phyloP scores from a whole-genome alignment of 192 early-diverging fungal genomes.

The Rhizophagus clarus region DNA sequence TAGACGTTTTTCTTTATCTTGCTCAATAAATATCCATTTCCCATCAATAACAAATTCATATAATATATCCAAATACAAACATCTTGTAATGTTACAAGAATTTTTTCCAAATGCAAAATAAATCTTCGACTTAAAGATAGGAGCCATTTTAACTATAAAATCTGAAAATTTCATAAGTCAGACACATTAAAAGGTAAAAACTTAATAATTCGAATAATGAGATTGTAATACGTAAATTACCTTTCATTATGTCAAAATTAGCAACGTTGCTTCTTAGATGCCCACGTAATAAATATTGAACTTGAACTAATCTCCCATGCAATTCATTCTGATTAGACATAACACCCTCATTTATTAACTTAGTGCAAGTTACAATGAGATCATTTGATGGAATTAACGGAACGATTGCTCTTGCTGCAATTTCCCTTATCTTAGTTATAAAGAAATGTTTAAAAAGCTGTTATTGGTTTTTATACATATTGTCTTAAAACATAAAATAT shows the following conservation, averaged over 20 bases:
- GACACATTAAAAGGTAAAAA: not conserved
- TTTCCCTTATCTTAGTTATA: conserved; percentile 77
- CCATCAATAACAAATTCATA: conserved; percentile 18
- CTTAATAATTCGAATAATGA: not conserved
- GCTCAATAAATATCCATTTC: conserved; percentile 1
- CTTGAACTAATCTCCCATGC: conserved; percentile 77
- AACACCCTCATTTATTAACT: conserved; percentile 49
- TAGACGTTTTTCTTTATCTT: not conserved
- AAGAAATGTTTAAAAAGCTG: not conserved
- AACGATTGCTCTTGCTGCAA: conserved; percentile 80
- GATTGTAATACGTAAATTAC: not conserved
- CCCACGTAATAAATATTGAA: conserved; percentile 68
- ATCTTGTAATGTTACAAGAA: conserved; percentile 12
- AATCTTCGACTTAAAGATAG: not conserved
- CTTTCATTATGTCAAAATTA: conserved; percentile 41
- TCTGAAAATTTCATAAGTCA: not conserved
- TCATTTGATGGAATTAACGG: conserved; percentile 71
- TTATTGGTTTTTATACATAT: not conserved
- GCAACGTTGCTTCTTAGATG: conserved; percentile 54
- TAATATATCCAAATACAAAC: conserved; percentile 26
- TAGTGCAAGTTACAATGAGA: conserved; percentile 52
- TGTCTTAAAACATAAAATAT: not conserved
- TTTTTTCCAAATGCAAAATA: not conserved
- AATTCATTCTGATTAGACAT: conserved; percentile 63
- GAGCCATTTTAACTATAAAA: not conserved